These are phyloP conservation scores for Cerrena zonata DNA, from an alignment of 1,284 basidiomycete species.

Conservation along the genomic window DNA sequence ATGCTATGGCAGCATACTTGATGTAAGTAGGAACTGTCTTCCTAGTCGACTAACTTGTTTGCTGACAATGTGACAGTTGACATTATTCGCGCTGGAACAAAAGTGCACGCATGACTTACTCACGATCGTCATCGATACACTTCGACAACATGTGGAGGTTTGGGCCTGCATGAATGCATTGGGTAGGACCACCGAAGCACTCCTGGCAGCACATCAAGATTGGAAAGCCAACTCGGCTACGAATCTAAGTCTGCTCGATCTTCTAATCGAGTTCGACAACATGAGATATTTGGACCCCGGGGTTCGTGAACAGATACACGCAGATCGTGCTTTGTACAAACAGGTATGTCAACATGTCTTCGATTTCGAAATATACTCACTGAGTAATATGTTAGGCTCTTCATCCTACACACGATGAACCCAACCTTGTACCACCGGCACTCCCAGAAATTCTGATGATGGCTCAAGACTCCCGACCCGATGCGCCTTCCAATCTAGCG, in stretches of 20 bases:
- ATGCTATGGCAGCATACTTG: conserved; percentile 62
- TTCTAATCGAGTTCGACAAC: conserved; percentile 61
- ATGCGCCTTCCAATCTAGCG: conserved; percentile 63
- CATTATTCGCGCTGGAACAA: conserved; percentile 49
- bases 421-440: conserved; percentile 48
- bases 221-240: conserved; percentile 62
- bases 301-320: conserved; percentile 51
- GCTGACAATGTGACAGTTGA: conserved; percentile 41
- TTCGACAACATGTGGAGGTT: conserved; percentile 60
- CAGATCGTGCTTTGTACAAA: conserved; percentile 54
- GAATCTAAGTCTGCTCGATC: conserved; percentile 52
- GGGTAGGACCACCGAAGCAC: conserved; percentile 45
- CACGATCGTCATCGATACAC: conserved; percentile 55
- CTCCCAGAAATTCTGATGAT: conserved; percentile 66
- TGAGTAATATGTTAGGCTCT: conserved; percentile 33
- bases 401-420: conserved; percentile 39
- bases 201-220: conserved; percentile 56
- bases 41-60: background rate
- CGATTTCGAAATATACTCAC: too few relatives aligned
- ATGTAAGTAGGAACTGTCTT: conserved; percentile 38
- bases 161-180: conserved; percentile 74
- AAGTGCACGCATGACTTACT: conserved; percentile 47
- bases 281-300: conserved; percentile 46
- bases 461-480: conserved; percentile 47
- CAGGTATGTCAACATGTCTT: conserved; percentile 51